phyloP scores from a whole-genome alignment of 139 green algal species.

The Nannochloris sp. region DNA sequence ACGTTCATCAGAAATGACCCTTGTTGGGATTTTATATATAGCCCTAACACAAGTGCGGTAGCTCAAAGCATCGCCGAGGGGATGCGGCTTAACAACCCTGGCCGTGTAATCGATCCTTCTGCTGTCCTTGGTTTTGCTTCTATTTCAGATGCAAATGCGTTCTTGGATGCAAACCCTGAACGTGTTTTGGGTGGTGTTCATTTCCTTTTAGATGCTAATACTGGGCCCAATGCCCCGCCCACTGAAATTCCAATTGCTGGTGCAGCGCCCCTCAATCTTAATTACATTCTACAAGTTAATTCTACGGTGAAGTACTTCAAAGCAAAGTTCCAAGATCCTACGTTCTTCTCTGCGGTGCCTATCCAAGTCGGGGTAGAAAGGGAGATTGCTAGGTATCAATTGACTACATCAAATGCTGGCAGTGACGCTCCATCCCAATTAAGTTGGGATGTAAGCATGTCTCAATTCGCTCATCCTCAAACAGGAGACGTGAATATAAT shows the following conservation, averaged over 20 bases:
- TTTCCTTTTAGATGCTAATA: conserved; percentile 32
- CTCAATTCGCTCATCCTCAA: conserved; percentile 73
- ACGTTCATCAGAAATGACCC: conserved; percentile 44
- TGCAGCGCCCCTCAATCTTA: conserved; percentile 13
- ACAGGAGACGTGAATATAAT: conserved; percentile 56
- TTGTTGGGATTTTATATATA: conserved; percentile 72
- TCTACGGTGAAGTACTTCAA: conserved; percentile 72
- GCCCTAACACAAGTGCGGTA: conserved; percentile 32
- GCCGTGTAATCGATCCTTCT: conserved; percentile 32
- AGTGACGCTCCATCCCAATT: conserved; percentile 12
- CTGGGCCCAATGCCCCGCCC: neutral
- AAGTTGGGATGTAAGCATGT: conserved; percentile 33
- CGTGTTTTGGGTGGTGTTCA: conserved; percentile 48
- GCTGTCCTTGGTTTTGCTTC: conserved; percentile 49
- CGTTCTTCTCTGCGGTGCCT: conserved; percentile 67
- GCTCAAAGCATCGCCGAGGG: conserved; percentile 32
- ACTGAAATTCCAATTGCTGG: neutral
- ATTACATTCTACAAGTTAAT: conserved; percentile 82
- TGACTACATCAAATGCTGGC: conserved; percentile 10
- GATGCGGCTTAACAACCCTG: conserved; percentile 56
- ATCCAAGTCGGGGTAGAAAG: conserved; percentile 70
- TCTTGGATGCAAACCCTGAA: conserved; percentile 60
- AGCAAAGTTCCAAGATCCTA: conserved; percentile 58
- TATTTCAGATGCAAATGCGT: conserved; percentile 48
- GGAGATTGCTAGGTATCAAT: conserved; percentile 50